Base-by-base conservation (phyloP, 2,329 filamentous ascomycete species). In the Sclerotinia trifoliorum region DNA sequence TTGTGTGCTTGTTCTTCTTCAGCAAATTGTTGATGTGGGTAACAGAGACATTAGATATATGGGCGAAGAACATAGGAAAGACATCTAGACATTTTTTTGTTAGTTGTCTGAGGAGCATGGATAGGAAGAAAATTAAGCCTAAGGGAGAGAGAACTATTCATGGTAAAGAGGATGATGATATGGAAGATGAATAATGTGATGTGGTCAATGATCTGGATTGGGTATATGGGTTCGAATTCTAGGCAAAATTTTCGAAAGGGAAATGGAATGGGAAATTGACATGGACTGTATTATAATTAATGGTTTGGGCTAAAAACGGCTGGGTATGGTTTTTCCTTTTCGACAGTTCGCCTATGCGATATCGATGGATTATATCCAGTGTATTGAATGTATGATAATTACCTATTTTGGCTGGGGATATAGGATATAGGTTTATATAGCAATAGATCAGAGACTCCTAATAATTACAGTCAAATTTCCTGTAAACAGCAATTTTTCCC, bases 1-100 rank as follows among this genome's bases (percentile, higher is more conserved):
- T 90, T 64, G 69, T 87, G 11, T 78, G 84, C 49, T 78, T 93
- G 56, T 83, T 88, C 76, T 84, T 84, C 75, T 83, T 84, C 72
- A 80, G 80, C 68, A 78, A 79, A 55, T 68, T 83, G 66, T 75
- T 84, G 73, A 81, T 82, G 78, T 79, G 80, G 70, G 73, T 80
- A n/a, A 82, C 79, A 70, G 82, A 84, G 67, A 74, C 77, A 26
- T 71, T 84, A 48, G 82, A 83, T 71, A 57, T 46, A 7, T 70
- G 66, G 63, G 61, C 71, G 1, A 76, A 74, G 60, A 63, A 65
- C n/a, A 5, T 54, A 10, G 68, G 57, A 10, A 67, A 69, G 21
- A n/a, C 42, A 26, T 69, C 56, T 19, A 46, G 54, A 35, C 66
- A 68, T 65, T 29, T 49, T 26, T 32, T 65, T 46, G 66, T 65